Evolutionary conservation across 192 early-diverging fungal species (phyloP).

Genomic region (Phycomyces nitens): DNA sequence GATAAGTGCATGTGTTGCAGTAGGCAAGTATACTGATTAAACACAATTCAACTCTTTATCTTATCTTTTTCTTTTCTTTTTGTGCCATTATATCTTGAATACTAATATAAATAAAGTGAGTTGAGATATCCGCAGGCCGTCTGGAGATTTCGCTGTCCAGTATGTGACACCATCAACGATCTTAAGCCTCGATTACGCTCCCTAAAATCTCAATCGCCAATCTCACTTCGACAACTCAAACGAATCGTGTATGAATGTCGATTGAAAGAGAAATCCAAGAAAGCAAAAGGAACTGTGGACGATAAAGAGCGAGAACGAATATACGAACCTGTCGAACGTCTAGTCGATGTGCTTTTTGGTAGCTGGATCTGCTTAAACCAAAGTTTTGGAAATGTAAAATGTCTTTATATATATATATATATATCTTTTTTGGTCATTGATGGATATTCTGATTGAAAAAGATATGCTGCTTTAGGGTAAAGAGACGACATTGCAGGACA

Average conservation of each 20-base stretch:
- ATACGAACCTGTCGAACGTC: constrained; percentile 27
- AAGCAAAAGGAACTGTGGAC: neutral
- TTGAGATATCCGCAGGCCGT: constrained; percentile 69
- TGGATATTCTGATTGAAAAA: neutral
- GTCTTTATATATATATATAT: too few species aligned
- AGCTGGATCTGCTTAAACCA: constrained; percentile 60
- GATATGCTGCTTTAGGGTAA: constrained; percentile 35
- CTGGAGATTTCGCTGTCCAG: constrained; percentile 83
- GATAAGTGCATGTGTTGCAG: constrained; percentile 59
- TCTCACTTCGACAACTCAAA: constrained; percentile 20
- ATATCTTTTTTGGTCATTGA: too few species aligned
- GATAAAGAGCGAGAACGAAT: constrained; percentile 19
- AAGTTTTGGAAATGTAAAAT: constrained; percentile 53
- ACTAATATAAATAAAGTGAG: constrained; percentile 45
- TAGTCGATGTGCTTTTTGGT: constrained; percentile 40
- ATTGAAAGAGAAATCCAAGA: constrained; percentile 9
- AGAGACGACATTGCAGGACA: constrained; percentile 44
- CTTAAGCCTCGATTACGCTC: constrained; percentile 37
- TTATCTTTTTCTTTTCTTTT: neutral
- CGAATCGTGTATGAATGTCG: constrained; percentile 20
- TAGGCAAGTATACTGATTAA: constrained; percentile 31
- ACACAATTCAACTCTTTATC: neutral
- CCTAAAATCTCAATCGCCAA: constrained; percentile 6
- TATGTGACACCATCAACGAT: constrained; percentile 87
- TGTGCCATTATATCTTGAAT: neutral